Conservation (phyloP, 345 rosid genomes). For the Linum tenue region DNA sequence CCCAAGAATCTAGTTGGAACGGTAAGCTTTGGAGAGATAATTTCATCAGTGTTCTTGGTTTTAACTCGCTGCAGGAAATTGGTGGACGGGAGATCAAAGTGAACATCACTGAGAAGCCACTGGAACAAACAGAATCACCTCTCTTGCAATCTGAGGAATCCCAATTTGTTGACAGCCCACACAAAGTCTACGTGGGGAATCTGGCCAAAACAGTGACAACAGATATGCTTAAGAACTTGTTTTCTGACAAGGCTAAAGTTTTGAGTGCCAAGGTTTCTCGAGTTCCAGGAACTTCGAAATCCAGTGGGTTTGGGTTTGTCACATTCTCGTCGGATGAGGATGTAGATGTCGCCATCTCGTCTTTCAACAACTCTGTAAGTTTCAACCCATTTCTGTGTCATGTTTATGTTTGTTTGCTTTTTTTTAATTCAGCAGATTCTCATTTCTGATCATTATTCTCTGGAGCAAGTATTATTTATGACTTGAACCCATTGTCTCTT, state of each 20-base stretch:
- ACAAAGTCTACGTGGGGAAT: slow-evolving; percentile 81
- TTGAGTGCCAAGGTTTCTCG: slow-evolving; percentile 74
- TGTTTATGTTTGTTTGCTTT: background rate
- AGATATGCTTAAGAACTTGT: slow-evolving; percentile 45
- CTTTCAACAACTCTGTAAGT: slow-evolving; percentile 72
- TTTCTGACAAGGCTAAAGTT: slow-evolving; percentile 70
- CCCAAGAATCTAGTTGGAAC: background rate
- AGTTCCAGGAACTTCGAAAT: slow-evolving; percentile 77
- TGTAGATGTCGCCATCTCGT: slow-evolving; percentile 59
- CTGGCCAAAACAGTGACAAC: slow-evolving; percentile 73
- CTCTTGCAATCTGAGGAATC: slow-evolving; percentile 57
- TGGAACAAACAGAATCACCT: slow-evolving; percentile 37
- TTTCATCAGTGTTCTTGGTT: background rate
- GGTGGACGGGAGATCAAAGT: slow-evolving; percentile 82
- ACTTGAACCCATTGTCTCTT: no score
- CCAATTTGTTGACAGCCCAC: slow-evolving; percentile 53
- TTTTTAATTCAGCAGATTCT: background rate
- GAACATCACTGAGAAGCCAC: slow-evolving; percentile 73
- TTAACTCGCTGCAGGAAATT: slow-evolving; percentile 36
- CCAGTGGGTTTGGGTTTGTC: slow-evolving; percentile 76
- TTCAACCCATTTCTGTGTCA: slow-evolving; percentile 7
- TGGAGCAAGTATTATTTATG: no score
- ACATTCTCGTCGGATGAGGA: slow-evolving; percentile 75
- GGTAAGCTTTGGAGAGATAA: background rate
- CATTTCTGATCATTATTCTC: no score